phyloP scores from a whole-genome alignment of 1,284 basidiomycete species.

The Papiliotrema fonsecae region DNA sequence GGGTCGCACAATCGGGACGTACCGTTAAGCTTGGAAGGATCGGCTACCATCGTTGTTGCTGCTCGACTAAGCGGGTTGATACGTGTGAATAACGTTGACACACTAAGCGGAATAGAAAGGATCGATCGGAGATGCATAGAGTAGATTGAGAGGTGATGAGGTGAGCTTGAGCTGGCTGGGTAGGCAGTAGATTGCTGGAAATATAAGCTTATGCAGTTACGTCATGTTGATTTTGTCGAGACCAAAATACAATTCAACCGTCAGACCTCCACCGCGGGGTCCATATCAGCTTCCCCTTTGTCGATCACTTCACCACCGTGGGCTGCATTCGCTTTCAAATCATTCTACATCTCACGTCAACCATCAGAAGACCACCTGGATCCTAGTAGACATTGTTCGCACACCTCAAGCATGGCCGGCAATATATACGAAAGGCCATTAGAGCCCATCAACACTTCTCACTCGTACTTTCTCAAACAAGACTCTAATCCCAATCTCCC shows the following conservation, averaged over 20 bases:
- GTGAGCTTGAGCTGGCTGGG: neutral
- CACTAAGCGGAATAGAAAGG: neutral
- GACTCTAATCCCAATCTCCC: constrained; percentile 8
- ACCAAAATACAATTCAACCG: too few relatives aligned
- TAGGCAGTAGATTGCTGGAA: neutral
- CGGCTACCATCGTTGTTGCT: constrained; percentile 38
- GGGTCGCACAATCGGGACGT: neutral
- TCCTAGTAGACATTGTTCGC: too few relatives aligned
- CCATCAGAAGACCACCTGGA: too few relatives aligned
- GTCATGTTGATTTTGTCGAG: too few relatives aligned
- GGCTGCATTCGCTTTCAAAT: too few relatives aligned
- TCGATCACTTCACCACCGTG: too few relatives aligned
- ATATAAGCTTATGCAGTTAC: too few relatives aligned
- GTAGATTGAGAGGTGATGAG: neutral
- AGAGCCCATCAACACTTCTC: constrained; percentile 22
- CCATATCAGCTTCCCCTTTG: too few relatives aligned
- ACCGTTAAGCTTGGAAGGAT: constrained; percentile 35
- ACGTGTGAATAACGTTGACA: constrained; percentile 1
- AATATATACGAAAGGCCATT: too few relatives aligned
- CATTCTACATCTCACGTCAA: too few relatives aligned
- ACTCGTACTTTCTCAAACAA: constrained; percentile 22
- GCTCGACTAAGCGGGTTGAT: constrained; percentile 1
- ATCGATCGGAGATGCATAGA: constrained; percentile 1
- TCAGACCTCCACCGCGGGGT: too few relatives aligned
- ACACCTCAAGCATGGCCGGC: too few relatives aligned